A percentile compares a stretch with the other conserved stretches of the same genome.
Conservation (phyloP, 2,329 filamentous ascomycete species). For the Acarospora socialis region DNA sequence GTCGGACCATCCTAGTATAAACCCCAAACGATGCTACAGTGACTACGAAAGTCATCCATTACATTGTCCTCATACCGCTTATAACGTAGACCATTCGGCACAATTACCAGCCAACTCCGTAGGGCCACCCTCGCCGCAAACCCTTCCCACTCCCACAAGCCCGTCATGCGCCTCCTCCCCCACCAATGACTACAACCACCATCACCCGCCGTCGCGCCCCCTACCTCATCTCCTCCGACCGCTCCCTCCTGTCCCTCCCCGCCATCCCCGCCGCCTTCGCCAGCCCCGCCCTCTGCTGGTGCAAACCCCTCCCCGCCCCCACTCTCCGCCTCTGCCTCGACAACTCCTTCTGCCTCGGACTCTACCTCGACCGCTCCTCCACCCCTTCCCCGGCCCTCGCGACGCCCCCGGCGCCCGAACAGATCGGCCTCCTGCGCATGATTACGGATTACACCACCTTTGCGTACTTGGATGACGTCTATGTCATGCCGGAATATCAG, state of each 20-base stretch:
- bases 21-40: too few species aligned
- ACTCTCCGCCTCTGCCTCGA: slow-evolving; percentile 39
- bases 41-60: too few species aligned
- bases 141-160: too few species aligned
- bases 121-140: too few species aligned
- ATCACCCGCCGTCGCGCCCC: slow-evolving; percentile 23
- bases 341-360: slow-evolving; percentile 45
- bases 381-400: slow-evolving; percentile 2
- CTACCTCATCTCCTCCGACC: slow-evolving; percentile 49
- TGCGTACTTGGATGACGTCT: slow-evolving; percentile 57
- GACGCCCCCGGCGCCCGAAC: slow-evolving; percentile 16
- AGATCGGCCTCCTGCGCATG: slow-evolving; percentile 47
- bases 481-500: slow-evolving; percentile 45
- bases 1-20: too few species aligned
- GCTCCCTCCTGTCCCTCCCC: slow-evolving; percentile 37
- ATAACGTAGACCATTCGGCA: too few species aligned
- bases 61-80: too few species aligned
- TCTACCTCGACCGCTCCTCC: slow-evolving; percentile 40
- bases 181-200: too few species aligned
- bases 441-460: slow-evolving; percentile 57
- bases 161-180: too few species aligned
- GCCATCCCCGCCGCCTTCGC: slow-evolving; percentile 42
- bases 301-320: slow-evolving; percentile 35
- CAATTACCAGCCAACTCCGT: too few species aligned
- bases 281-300: slow-evolving; percentile 48